These are phyloP conservation scores for Candida yuanshanica DNA, from an alignment of 805 yeast species.

Conservation along the genomic window DNA sequence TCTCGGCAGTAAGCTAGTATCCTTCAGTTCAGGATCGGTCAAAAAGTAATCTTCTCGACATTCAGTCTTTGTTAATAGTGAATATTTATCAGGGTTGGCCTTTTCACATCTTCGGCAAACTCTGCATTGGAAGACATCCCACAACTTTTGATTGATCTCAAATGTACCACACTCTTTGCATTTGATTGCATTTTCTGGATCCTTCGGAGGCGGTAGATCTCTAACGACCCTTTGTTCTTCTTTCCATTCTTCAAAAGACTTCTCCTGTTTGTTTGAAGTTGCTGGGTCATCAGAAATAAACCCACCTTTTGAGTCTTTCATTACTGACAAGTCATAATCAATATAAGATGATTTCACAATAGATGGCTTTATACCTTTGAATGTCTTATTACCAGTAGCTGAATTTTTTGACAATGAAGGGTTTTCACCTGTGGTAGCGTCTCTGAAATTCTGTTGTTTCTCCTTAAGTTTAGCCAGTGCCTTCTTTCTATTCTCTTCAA, in stretches of 20 bases:
- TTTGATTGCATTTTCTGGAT: slow-evolving; percentile 66
- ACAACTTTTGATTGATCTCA: slow-evolving; percentile 72
- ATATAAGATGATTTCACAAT: slow-evolving; percentile 63
- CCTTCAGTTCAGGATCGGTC: slow-evolving; percentile 90
- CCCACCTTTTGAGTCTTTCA: slow-evolving; percentile 89
- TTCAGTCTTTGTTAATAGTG: slow-evolving; percentile 90
- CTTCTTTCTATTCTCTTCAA: slow-evolving; percentile 47
- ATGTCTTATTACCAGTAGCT: neutral
- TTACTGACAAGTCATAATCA: slow-evolving; percentile 84
- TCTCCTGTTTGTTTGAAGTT: slow-evolving; percentile 38
- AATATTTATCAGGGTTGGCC: slow-evolving; percentile 77
- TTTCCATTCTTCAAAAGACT: slow-evolving; percentile 43
- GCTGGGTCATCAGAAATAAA: slow-evolving; percentile 26
- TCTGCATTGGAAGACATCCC: slow-evolving; percentile 60
- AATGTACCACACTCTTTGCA: slow-evolving; percentile 80
- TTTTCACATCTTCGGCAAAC: slow-evolving; percentile 80
- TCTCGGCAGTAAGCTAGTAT: slow-evolving; percentile 59
- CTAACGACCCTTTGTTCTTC: slow-evolving; percentile 38
- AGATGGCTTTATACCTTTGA: slow-evolving; percentile 30
- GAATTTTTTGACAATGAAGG: slow-evolving; percentile 9
- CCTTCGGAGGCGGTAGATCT: slow-evolving; percentile 68
- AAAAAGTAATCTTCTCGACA: slow-evolving; percentile 86
- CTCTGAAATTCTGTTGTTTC: slow-evolving; percentile 31
- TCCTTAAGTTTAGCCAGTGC: slow-evolving; percentile 43
- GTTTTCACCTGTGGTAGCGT: slow-evolving; percentile 28